These are phyloP conservation scores for Fagus crenata DNA, from an alignment of 306 rosid species.

Conservation along the genomic window DNA sequence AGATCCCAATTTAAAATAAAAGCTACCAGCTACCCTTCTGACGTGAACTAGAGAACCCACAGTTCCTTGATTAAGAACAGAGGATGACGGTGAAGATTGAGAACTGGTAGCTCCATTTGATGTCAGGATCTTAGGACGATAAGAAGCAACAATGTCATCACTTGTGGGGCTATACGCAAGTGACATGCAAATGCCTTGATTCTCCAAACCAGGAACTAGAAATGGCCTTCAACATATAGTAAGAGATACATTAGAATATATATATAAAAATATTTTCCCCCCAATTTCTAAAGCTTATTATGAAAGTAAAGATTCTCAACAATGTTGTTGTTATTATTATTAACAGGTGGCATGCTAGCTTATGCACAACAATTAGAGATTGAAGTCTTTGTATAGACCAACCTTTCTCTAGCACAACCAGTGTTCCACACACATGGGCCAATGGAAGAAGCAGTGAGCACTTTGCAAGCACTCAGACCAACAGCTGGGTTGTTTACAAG, in stretches of 20 bases:
- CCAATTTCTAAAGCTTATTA: too few species aligned
- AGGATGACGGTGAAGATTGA: too few species aligned
- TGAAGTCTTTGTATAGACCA: neutral
- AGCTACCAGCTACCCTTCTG: slow-evolving; percentile 15
- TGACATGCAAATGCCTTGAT: slow-evolving; percentile 17
- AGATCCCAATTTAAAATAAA: slow-evolving; percentile 1
- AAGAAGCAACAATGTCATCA: slow-evolving; percentile 28
- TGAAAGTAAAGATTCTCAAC: too few species aligned
- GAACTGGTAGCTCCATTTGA: neutral
- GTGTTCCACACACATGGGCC: slow-evolving; percentile 23
- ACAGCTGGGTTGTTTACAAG: neutral
- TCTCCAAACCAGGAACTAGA: slow-evolving; percentile 10
- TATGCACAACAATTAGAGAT: too few species aligned
- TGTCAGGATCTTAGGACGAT: slow-evolving; percentile 3
- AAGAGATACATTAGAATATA: neutral
- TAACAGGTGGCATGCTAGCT: too few species aligned
- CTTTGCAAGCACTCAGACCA: slow-evolving; percentile 1
- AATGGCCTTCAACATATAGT: slow-evolving; percentile 10
- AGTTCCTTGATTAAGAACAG: too few species aligned
- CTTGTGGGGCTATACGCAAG: slow-evolving; percentile 12
- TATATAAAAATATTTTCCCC: too few species aligned
- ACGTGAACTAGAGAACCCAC: slow-evolving; percentile 22
- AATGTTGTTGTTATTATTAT: too few species aligned
- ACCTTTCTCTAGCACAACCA: slow-evolving; percentile 12
- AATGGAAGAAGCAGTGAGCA: slow-evolving; percentile 22